These are phyloP conservation scores for Stephania yunnanensis DNA, from an alignment of 164 flowering plant genomes.

Conservation along the genomic window DNA sequence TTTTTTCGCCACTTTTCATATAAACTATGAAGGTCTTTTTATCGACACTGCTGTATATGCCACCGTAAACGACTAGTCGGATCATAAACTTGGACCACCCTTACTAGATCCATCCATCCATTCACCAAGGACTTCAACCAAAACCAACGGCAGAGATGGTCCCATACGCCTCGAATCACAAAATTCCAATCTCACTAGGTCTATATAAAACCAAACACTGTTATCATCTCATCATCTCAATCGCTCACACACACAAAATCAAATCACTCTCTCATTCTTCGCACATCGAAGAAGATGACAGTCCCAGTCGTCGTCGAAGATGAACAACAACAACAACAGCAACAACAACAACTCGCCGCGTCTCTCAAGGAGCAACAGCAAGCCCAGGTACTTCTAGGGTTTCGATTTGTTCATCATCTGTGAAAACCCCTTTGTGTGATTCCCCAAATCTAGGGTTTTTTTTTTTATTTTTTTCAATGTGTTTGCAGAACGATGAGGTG, in stretches of 20 bases:
- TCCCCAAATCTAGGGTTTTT: background rate
- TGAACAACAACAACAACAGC: constrained; percentile 17
- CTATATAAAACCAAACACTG: background rate
- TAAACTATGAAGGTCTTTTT: too few species aligned
- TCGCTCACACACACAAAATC: background rate
- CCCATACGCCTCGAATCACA: background rate
- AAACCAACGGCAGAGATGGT: background rate
- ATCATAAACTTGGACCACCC: too few species aligned
- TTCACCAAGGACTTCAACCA: too few species aligned
- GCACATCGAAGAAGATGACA: constrained; percentile 25
- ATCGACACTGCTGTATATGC: too few species aligned
- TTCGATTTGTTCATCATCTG: background rate
- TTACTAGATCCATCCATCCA: too few species aligned
- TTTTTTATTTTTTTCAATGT: background rate
- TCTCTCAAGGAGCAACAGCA: constrained; percentile 27
- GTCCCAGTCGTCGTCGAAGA: constrained; percentile 36
- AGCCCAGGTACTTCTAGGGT: constrained; percentile 8
- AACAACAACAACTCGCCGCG: constrained; percentile 12
- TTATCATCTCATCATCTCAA: background rate
- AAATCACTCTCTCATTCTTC: background rate
- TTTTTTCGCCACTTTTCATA: too few species aligned
- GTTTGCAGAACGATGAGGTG: constrained; percentile 34
- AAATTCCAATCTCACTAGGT: background rate
- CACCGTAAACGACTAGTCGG: too few species aligned
- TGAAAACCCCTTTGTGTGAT: too few species aligned